Evolutionary conservation across 1,284 basidiomycete genomes (phyloP).

Genomic region (Ceratobasidium sp.): DNA sequence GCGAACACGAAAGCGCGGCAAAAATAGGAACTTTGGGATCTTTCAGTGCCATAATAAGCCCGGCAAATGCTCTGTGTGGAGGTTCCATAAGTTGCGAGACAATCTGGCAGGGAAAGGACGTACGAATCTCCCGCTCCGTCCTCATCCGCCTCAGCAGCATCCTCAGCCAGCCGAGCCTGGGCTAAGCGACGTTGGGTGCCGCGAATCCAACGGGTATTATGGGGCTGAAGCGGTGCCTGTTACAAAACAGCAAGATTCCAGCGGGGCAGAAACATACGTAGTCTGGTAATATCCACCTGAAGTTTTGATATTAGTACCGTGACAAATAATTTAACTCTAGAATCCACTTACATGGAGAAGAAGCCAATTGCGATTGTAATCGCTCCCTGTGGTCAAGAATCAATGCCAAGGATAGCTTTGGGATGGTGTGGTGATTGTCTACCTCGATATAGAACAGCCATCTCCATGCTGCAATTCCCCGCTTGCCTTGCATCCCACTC

Average conservation of each 20-base stretch:
- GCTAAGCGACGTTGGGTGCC: conserved; percentile 70
- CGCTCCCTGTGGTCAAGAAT: conserved; percentile 50
- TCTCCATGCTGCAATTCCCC: conserved; percentile 76
- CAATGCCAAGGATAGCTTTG: conserved; percentile 30
- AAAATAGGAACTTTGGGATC: conserved; percentile 73
- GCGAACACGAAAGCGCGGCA: conserved; percentile 63
- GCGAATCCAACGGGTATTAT: conserved; percentile 74
- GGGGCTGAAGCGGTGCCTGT: conserved; percentile 58
- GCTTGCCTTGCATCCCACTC: conserved; percentile 71
- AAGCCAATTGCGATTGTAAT: conserved; percentile 55
- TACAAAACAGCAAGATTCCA: not conserved
- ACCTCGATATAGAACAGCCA: conserved; percentile 62
- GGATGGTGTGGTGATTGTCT: conserved; percentile 39
- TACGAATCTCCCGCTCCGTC: conserved; percentile 67
- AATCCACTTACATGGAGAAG: conserved; percentile 53
- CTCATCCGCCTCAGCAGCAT: conserved; percentile 76
- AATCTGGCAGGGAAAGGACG: conserved; percentile 50
- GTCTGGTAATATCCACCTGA: conserved; percentile 66
- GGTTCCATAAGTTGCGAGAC: conserved; percentile 21
- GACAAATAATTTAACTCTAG: conserved; percentile 51
- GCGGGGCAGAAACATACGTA: conserved; percentile 57
- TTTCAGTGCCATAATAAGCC: conserved; percentile 67
- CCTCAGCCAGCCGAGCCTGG: conserved; percentile 76
- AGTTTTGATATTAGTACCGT: not conserved
- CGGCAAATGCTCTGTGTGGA: conserved; percentile 60